Base-by-base conservation (phyloP, 495 filamentous ascomycete genomes). In the Halenospora varia region DNA sequence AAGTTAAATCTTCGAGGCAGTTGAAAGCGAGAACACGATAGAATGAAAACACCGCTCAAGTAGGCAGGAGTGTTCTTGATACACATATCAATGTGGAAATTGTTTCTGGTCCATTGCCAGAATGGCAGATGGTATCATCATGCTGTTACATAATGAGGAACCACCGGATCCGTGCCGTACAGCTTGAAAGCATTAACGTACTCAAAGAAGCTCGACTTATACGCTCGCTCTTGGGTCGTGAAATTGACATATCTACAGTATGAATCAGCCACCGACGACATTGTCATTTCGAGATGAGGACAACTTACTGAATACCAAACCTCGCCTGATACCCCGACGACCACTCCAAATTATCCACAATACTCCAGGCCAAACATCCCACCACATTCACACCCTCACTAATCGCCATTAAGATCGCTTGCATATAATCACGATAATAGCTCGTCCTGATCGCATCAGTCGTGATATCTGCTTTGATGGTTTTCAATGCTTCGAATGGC, bases 201-300 rank as follows among this genome's bases (percentile, higher is more conserved):
- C 47, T 79, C 74, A 57, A 79, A 79, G 53, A 77, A 74, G 53
- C 72, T 75, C 60, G 71, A 71, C 64, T 77, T 77, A 54, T 73
- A 79, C 15, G 57, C 51, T n/a, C 76, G 53, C 42, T 74, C 62
- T 48, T 69, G 68, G 2, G 67, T 71, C 3, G 71, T 75, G n/a
- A 71, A 63, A 60, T 79, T 74, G 1, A 79, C 74, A 57, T 57
- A 60, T 23, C 57, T 60, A 46, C 17, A 10, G 2, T 18, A 10
- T 10, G n/a, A n/a, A n/a, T n/a, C n/a, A 29, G 51, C 23, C 54
- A 42, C 35, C n/a, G 25, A 2, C 23, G 24, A 25, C 22, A 47
- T 47, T 17, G 8, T 9, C 44, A 47, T 8, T 8, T 47, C 44
- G 18, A 13, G 19, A 47, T 10, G 9, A 11, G 72, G 53, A 73